Base-by-base conservation (phyloP, 345 rosid genomes). In the Luvunga scandens region DNA sequence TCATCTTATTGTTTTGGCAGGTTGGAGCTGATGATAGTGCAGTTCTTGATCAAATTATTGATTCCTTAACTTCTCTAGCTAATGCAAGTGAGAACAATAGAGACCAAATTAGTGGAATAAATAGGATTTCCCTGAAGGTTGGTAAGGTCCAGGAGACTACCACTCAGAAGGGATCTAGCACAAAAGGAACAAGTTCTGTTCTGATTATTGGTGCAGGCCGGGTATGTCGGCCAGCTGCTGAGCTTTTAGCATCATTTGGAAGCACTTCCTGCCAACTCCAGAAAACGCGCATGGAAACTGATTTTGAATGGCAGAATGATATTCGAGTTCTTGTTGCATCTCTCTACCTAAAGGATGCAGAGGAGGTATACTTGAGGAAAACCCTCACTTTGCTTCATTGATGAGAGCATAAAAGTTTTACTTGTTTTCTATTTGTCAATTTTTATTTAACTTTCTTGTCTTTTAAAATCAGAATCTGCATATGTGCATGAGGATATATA, bases 151-250 rank as follows among this genome's bases (percentile, higher is more conserved):
- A 85, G 84, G 88, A 87, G 75, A 83, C 59, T 53, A 86, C 67
- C 56, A 79, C 34, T 33, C 81, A 81, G 83, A 78, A 77, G 75
- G 83, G 45, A 77, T 57, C 71, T 70, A 88, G 83, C 42, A 77
- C 66, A 60, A 81, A 78, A 60, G 87, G 69, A 80, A 90, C 69
- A 81, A 76, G 78, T 69, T 63, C 88, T 5, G 92, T 92, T 84
- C 89, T 95, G 64, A 93, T 95, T 81, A 83, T 93, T 79, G 99
- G 99, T 28, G 99, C 98, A 65, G 99, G 99, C 34, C 90, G 94
- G 62, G 99, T 95, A 72, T 95, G 98, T 83, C 92, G 82, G 50
- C 97, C 98, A 0, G 98, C 97, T 84, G 93, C 85, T 67, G 91
- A 91, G 85, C 76, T 93, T 78, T 53, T 95, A 81, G 90, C 94